phyloP scores from a whole-genome alignment of 805 yeast species.

The Ogataea wickerhamii region DNA sequence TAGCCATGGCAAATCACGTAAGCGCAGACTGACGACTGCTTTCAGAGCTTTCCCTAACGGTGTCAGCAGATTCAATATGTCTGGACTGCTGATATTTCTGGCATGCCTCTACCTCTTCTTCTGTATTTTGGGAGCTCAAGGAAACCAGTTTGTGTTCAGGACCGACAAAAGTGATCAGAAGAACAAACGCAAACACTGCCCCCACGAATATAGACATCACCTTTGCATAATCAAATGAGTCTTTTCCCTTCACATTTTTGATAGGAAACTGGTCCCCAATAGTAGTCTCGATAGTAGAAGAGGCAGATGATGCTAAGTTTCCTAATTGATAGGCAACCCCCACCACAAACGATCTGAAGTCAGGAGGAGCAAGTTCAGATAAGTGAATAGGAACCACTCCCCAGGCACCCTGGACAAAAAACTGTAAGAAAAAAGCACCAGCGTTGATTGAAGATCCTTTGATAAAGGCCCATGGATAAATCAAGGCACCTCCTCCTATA shows the following conservation, averaged over 20 bases:
- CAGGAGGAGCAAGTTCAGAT: slow-evolving; percentile 59
- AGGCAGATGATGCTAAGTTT: slow-evolving; percentile 62
- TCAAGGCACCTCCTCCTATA: slow-evolving; percentile 54
- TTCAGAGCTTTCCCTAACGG: too few relatives aligned
- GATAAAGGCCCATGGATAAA: slow-evolving; percentile 62
- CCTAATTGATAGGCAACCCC: slow-evolving; percentile 69
- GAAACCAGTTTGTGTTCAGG: slow-evolving; percentile 48
- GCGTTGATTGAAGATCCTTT: slow-evolving; percentile 46
- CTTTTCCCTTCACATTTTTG: slow-evolving; percentile 27
- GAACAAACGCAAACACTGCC: slow-evolving; percentile 52
- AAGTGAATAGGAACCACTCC: slow-evolving; percentile 63
- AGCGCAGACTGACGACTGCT: too few relatives aligned
- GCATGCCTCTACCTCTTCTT: slow-evolving; percentile 19
- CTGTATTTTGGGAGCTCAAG: slow-evolving; percentile 12
- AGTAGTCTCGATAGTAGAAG: slow-evolving; percentile 65
- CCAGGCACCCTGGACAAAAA: slow-evolving; percentile 68
- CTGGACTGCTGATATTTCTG: slow-evolving; percentile 3
- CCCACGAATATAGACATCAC: slow-evolving; percentile 69
- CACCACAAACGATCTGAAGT: slow-evolving; percentile 57
- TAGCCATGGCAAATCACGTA: too few relatives aligned
- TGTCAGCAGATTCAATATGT: background rate
- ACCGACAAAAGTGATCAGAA: slow-evolving; percentile 51
- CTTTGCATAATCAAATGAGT: slow-evolving; percentile 47
- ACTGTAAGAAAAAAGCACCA: slow-evolving; percentile 59
- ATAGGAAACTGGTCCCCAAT: slow-evolving; percentile 56